These are phyloP conservation scores for Raddia guianensis DNA, from an alignment of 176 grass and related monocot species.

Conservation along the genomic window DNA sequence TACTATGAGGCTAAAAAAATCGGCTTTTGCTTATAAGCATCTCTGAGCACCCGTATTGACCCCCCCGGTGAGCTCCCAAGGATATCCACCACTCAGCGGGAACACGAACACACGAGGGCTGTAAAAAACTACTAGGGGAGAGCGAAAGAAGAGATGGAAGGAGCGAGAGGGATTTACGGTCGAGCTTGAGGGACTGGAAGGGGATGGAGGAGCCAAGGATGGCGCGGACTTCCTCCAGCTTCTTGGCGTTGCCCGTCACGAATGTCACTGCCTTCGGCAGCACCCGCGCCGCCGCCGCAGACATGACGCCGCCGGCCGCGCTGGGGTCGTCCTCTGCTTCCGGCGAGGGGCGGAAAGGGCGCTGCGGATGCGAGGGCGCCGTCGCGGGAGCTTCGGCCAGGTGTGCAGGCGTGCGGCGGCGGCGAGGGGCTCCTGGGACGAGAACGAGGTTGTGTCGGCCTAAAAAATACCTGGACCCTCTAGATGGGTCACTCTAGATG, in stretches of 20 bases:
- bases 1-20: too few species aligned
- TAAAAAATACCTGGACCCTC: too few species aligned
- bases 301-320: slow-evolving; percentile 26
- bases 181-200: slow-evolving; percentile 92
- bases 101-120: too few species aligned
- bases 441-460: not conserved
- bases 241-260: slow-evolving; percentile 96
- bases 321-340: not conserved
- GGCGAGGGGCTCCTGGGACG: not conserved
- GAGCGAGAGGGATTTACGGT: slow-evolving; percentile 42
- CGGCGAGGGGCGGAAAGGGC: not conserved
- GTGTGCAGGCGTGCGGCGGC: not conserved
- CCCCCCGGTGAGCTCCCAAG: too few species aligned
- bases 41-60: too few species aligned
- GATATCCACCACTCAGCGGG: too few species aligned
- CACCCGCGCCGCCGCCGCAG: slow-evolving; percentile 51
- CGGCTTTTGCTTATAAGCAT: too few species aligned
- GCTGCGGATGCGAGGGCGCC: not conserved
- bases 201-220: slow-evolving; percentile 87
- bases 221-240: slow-evolving; percentile 90
- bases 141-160: not conserved
- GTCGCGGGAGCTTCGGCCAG: too few species aligned
- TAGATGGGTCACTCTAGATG: too few species aligned
- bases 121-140: not conserved
- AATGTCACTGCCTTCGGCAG: slow-evolving; percentile 87